Base-by-base conservation (phyloP, 345 rosid genomes). In the Salix koriyanagi region DNA sequence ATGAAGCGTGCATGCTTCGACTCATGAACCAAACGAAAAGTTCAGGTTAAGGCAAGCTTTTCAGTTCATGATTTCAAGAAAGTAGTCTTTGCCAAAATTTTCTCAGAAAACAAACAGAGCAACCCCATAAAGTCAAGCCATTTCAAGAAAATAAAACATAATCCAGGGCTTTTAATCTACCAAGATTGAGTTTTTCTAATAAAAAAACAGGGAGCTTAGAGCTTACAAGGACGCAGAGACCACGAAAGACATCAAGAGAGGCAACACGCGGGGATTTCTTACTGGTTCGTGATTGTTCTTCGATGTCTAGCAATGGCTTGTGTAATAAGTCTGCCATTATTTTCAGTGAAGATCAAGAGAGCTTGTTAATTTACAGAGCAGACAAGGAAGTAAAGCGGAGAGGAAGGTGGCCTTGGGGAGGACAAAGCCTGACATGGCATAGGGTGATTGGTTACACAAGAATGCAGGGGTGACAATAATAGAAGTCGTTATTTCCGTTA, bases 201-300 rank as follows among this genome's bases (percentile, higher is more conserved):
- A 4, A 34, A 34, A 34, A 34, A 34, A 34, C 19, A 28, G 34
- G 52, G 64, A 58, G 6, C 11, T 70, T 2, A 54, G 62, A 71
- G 71, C 85, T 86, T 50, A 86, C 89, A 56, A 77, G 76, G 75
- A 86, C 85, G 74, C 86, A 84, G 84, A 84, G 87, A 28, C 89
- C 89, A 52, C 89, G 89, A 28, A 86, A 84, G 77, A 80, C 89
- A 65, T 86, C 89, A 50, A 86, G 83, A 60, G 89, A 86, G 71
- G 82, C 80, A 72, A 82, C 70, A 11, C 87, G 89, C 18, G 82
- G 34, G 6, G 78, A 14, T 23, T 61, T 73, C 44, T 50, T 68
- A 71, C 5, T 52, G 71, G 74, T 12, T 4, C 25, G 52, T 13
- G 69, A 75, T 6, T 44, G 73, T 6, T 78, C 75, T 10, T 32